Conservation (phyloP, 768 basidiomycete genomes). For the Basidioascus undulatus region DNA sequence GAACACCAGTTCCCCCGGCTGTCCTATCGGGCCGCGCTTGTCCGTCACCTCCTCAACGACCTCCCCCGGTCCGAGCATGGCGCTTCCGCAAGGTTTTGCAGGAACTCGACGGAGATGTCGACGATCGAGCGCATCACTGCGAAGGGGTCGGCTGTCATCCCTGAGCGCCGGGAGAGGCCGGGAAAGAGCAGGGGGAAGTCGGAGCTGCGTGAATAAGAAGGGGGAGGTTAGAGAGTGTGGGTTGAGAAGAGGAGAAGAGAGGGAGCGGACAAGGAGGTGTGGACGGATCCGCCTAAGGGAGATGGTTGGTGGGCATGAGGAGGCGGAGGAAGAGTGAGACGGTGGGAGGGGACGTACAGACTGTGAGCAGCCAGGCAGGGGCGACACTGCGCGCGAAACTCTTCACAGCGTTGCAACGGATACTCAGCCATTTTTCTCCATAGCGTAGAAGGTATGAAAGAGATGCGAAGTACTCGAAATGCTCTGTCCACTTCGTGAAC, state of each 20-base stretch:
- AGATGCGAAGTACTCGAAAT: slow-evolving; percentile 14
- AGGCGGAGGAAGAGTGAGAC: not conserved
- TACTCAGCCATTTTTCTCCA: no score
- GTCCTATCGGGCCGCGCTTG: no score
- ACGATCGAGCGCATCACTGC: not conserved
- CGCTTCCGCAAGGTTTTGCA: no score
- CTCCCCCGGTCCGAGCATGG: no score
- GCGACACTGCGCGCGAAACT: not conserved
- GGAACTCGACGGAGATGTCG: slow-evolving; percentile 1
- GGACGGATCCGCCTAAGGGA: slow-evolving; percentile 6
- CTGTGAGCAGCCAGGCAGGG: slow-evolving; percentile 3
- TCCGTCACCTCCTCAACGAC: no score
- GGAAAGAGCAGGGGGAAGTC: slow-evolving; percentile 11
- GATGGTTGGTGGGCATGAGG: slow-evolving; percentile 1
- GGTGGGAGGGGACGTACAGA: not conserved
- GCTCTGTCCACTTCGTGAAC: slow-evolving; percentile 18
- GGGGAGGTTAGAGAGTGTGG: no score
- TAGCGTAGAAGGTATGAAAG: no score
- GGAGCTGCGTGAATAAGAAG: no score
- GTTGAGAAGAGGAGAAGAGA: no score
- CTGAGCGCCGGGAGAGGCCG: not conserved
- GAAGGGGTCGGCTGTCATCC: not conserved
- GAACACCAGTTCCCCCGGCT: no score
- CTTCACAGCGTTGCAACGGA: not conserved
- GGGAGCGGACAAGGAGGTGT: no score